phyloP scores from a whole-genome alignment of 352 stramenopile species.

The Blastocystis hominis region DNA sequence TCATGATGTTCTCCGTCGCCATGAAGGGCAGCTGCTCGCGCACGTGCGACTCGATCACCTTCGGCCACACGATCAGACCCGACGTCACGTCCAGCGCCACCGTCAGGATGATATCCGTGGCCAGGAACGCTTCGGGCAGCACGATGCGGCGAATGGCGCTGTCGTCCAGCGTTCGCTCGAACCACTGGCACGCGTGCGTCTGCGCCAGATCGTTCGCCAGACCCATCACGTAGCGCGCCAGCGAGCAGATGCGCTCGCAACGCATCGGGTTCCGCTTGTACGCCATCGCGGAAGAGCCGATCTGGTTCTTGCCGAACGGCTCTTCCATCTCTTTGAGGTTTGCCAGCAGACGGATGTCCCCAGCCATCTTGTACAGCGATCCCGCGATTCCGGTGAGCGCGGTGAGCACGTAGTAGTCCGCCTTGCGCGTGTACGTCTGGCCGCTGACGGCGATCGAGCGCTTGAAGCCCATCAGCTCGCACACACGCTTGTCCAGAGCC shows the following conservation, averaged over 20 bases:
- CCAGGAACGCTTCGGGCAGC: conserved; percentile 91
- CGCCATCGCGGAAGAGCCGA: conserved; percentile 93
- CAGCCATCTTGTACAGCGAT: conserved; percentile 96
- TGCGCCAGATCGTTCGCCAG: conserved; percentile 87
- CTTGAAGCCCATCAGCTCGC: conserved; percentile 90
- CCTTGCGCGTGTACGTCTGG: conserved; percentile 97
- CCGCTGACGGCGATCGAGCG: conserved; percentile 88
- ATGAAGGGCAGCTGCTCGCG: conserved; percentile 96
- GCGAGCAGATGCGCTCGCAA: conserved; percentile 88
- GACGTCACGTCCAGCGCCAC: conserved; percentile 90
- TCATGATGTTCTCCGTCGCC: conserved; percentile 97
- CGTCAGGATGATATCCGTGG: conserved; percentile 91
- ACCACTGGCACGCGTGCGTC: conserved; percentile 93
- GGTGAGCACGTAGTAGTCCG: conserved; percentile 85
- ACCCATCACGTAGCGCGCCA: conserved; percentile 92
- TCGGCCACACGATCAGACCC: conserved; percentile 85
- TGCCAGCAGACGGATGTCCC: conserved; percentile 91
- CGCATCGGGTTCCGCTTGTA: conserved; percentile 99
- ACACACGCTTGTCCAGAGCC: conserved; percentile 85
- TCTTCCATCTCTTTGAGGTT: conserved; percentile 98
- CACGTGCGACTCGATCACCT: conserved; percentile 89
- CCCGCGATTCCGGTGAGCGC: conserved; percentile 88
- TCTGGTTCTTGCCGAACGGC: conserved; percentile 82
- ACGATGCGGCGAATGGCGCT: conserved; percentile 92
- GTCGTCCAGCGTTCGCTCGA: conserved; percentile 96